Percentiles rank a stretch among this genome's conserved stretches.
Conservation (phyloP, 805 yeast genomes). For the Saccharomyces mikatae region DNA sequence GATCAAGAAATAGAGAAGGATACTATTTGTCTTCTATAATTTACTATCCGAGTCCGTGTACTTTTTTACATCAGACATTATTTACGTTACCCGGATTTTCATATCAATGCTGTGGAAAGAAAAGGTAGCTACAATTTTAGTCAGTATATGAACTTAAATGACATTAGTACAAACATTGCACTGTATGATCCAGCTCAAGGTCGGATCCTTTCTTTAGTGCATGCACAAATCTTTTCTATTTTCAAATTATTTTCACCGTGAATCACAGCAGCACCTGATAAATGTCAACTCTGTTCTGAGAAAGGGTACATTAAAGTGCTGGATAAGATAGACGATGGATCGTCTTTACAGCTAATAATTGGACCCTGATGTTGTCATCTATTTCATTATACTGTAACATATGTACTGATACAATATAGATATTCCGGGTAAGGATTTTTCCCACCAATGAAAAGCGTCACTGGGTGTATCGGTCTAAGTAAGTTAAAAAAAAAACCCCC, state of each 20-base stretch:
- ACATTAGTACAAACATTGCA: no score
- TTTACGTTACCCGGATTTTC: not conserved
- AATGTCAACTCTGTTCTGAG: no score
- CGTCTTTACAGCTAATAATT: no score
- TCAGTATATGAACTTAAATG: not conserved
- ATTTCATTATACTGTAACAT: not conserved
- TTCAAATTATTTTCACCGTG: no score
- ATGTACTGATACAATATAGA: not conserved
- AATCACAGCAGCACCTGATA: no score
- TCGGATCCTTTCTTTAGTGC: no score
- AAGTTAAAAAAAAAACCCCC: not conserved
- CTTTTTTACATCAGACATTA: constrained; percentile 2
- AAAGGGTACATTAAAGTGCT: no score
- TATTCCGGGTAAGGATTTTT: not conserved
- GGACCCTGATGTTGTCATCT: no score
- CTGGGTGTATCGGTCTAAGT: not conserved
- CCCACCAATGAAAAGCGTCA: not conserved
- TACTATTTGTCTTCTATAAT: not conserved
- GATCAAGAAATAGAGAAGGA: not conserved
- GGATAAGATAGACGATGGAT: no score
- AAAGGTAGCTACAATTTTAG: not conserved
- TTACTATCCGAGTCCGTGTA: constrained; percentile 1
- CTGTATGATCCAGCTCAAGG: no score
- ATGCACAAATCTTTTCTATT: no score
- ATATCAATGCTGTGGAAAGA: no score